Base-by-base conservation (phyloP, 495 filamentous ascomycete species). In the Xylaria scruposa region DNA sequence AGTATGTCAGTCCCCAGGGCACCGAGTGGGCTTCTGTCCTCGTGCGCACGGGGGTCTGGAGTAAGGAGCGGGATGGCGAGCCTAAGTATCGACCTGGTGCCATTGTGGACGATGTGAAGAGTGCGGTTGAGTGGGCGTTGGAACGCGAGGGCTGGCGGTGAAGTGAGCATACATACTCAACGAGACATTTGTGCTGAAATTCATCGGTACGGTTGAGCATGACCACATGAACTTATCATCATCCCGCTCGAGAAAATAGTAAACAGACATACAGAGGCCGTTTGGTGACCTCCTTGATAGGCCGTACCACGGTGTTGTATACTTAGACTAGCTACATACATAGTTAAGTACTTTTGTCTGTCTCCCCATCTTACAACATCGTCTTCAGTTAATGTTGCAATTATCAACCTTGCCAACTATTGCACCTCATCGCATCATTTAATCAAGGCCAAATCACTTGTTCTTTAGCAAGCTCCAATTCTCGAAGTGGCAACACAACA, bases 31-130 rank as follows among this genome's bases (percentile, higher is more conserved):
- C 85, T 24, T 92, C 91, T 46, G 85, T 97, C 17, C 82, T 99
- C 67, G 94, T 98, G 21, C 85, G 89, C 68, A 98, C 92, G 49
- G 96, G 96, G 0, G 95, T 99, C 5, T 93, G 92, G 67, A 83
- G 84, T 67, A 86, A 88, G 26, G 83, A 75, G 31, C 69, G 76
- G 1, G 82, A 38, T 78, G 86, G 78, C 15, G 79, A 79, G 73
- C 78, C 79, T 17, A 71, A 21, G 73, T 73, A 65, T 26, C 60
- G 67, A 73, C 91, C 95, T 1, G 85, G 78, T 33, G 84, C 78
- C 3, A 87, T 94, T 56, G 88, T 89, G 19, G 86, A 90, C 8
- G 88, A 95, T 83, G 95, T 86, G 15, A 70, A 70, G 70, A 76
- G 72, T 54, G 85, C 82, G 42, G 80, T 84, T 69, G 70, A 72